Percentiles rank a stretch among this genome's conserved stretches.
These are phyloP conservation scores for Myotisia sp. DNA, from an alignment of 2,329 filamentous ascomycete genomes.

Conservation along the genomic window DNA sequence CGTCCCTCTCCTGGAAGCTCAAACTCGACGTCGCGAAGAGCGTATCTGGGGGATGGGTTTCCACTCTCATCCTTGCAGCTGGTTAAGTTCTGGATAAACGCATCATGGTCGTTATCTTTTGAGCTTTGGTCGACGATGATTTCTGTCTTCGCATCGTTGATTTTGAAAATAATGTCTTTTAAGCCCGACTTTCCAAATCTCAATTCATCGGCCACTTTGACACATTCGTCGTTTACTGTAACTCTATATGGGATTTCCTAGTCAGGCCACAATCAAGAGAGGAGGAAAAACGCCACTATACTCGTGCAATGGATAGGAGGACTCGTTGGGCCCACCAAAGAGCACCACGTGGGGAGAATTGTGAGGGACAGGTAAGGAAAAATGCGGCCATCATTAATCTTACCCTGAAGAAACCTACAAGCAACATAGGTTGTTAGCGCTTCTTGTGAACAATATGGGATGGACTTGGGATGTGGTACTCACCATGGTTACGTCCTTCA, in stretches of 20 bases:
- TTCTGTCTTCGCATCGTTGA: slow-evolving; percentile 36
- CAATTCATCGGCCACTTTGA: slow-evolving; percentile 34
- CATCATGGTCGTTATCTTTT: slow-evolving; percentile 33
- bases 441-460: no score
- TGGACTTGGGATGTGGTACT: no score
- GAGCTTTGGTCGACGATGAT: slow-evolving; percentile 36
- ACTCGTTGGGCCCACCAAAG: no score
- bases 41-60: slow-evolving; percentile 34
- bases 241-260: slow-evolving; percentile 23
- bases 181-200: slow-evolving; percentile 31
- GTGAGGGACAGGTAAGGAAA: no score
- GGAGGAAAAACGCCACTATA: not conserved
- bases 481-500: no score
- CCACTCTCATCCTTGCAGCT: slow-evolving; percentile 30
- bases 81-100: slow-evolving; percentile 33
- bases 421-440: no score
- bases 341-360: no score
- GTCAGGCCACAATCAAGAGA: no score
- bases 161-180: slow-evolving; percentile 41
- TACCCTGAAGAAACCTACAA: no score
- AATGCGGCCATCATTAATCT: no score
- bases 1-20: slow-evolving; percentile 36
- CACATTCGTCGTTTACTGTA: slow-evolving; percentile 33
- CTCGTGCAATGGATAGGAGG: no score
- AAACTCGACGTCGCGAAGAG: slow-evolving; percentile 38